A percentile compares a stretch with the other conserved stretches of the same genome.
phyloP scores from a whole-genome alignment of 768 basidiomycete genomes.

The Pulveroboletus sp. region DNA sequence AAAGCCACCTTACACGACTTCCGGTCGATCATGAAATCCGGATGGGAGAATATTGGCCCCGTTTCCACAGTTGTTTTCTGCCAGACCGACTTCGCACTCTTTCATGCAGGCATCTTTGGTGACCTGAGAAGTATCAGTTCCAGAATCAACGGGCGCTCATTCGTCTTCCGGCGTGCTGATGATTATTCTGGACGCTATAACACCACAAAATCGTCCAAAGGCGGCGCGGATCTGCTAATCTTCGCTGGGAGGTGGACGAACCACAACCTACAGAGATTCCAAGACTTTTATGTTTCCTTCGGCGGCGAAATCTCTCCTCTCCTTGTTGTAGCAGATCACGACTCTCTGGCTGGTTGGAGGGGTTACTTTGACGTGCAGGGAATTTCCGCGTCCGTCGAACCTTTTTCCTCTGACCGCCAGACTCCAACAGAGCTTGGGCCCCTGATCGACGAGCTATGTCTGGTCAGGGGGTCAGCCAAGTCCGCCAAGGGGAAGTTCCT shows the following conservation, averaged over 20 bases:
- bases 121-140: constrained; percentile 15
- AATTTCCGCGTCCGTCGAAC: constrained; percentile 13
- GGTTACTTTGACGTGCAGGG: constrained; percentile 6
- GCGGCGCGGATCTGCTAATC: constrained; percentile 24
- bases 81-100: constrained; percentile 14
- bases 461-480: constrained; percentile 21
- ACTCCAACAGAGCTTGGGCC: constrained; percentile 1
- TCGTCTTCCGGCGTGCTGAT: constrained; percentile 20
- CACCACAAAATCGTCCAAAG: constrained; percentile 18
- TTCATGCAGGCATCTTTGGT: constrained; percentile 14
- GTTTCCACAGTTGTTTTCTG: constrained; percentile 18
- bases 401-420: not conserved
- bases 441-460: constrained; percentile 22
- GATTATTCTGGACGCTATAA: constrained; percentile 14
- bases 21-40: constrained; percentile 24
- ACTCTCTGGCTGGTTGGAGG: constrained; percentile 10
- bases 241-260: constrained; percentile 15
- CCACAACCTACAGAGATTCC: constrained; percentile 8
- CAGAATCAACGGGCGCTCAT: constrained; percentile 22
- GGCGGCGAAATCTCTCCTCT: constrained; percentile 25
- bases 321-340: constrained; percentile 17
- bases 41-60: constrained; percentile 22
- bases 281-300: constrained; percentile 15
- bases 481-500: constrained; percentile 13
- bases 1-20: constrained; percentile 27